Evolutionary conservation across 257 asterid species (phyloP).

Genomic region (Nicotiana benthamiana): DNA sequence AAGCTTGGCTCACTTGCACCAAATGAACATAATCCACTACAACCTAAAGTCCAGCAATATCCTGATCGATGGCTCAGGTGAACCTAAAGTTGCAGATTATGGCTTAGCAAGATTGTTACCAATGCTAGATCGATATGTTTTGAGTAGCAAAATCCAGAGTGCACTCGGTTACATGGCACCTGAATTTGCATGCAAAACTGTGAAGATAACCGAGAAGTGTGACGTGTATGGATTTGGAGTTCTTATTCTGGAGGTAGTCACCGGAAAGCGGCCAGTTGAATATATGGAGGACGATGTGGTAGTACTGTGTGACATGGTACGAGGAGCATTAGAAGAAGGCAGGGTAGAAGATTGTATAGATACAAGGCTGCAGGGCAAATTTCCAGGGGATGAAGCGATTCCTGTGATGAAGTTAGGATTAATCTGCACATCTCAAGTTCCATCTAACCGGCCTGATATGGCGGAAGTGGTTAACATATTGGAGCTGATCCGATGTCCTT

Average conservation of each 20-base stretch:
- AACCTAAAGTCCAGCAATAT: constrained; percentile 78
- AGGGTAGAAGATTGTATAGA: constrained; percentile 69
- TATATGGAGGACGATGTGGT: constrained; percentile 93
- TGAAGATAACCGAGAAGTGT: constrained; percentile 80
- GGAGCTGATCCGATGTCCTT: constrained; percentile 75
- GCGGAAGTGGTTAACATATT: constrained; percentile 72
- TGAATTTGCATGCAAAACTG: constrained; percentile 77
- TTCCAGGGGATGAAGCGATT: constrained; percentile 72
- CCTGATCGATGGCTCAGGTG: constrained; percentile 51
- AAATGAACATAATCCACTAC: constrained; percentile 67
- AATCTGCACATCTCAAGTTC: constrained; percentile 85
- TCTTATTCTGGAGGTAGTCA: constrained; percentile 58
- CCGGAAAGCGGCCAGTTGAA: constrained; percentile 85
- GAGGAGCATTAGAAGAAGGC: constrained; percentile 81
- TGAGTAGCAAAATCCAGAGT: constrained; percentile 87
- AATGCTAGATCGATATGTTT: constrained; percentile 61
- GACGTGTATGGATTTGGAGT: constrained; percentile 87
- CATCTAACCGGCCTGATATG: constrained; percentile 88
- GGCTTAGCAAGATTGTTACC: constrained; percentile 76
- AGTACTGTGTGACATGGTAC: constrained; percentile 79
- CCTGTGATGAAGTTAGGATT: constrained; percentile 78
- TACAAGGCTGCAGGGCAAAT: constrained; percentile 56
- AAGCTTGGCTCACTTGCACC: constrained; percentile 70
- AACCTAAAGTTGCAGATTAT: constrained; percentile 73
- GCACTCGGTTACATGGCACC: constrained; percentile 97